A percentile compares a stretch with the other conserved stretches of the same genome.
These are phyloP conservation scores for Schwanniomyces yamadae DNA, from an alignment of 805 yeast genomes.

Conservation along the genomic window DNA sequence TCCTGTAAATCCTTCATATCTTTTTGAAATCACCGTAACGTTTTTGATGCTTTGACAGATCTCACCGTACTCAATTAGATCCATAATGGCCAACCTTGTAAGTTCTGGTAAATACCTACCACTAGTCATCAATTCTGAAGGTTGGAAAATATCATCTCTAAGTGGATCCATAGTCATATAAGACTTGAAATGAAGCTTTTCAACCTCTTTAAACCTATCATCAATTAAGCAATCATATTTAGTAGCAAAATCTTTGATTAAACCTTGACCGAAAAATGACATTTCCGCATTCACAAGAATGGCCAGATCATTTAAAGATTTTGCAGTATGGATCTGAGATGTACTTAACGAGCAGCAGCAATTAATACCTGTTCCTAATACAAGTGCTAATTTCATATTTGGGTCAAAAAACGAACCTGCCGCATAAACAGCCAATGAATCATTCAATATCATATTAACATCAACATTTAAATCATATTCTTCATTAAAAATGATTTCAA, in stretches of 20 bases:
- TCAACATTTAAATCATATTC: constrained; percentile 26
- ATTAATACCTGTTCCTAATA: constrained; percentile 70
- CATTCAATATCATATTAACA: constrained; percentile 55
- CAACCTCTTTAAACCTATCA: constrained; percentile 20
- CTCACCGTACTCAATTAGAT: constrained; percentile 27
- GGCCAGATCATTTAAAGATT: constrained; percentile 13
- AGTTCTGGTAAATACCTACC: constrained; percentile 60
- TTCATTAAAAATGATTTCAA: constrained; percentile 32
- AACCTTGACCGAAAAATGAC: constrained; percentile 51
- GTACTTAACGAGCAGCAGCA: constrained; percentile 42
- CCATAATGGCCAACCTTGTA: constrained; percentile 42
- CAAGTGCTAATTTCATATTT: constrained; percentile 49
- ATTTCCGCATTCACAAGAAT: constrained; percentile 51
- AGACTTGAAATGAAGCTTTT: constrained; percentile 18
- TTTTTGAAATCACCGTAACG: constrained; percentile 6
- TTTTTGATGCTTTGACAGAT: constrained; percentile 22
- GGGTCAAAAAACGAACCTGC: constrained; percentile 46
- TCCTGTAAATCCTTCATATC: constrained; percentile 39
- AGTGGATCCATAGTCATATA: constrained; percentile 26
- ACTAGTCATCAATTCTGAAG: constrained; percentile 53
- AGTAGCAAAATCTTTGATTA: constrained; percentile 28
- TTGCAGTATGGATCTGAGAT: constrained; percentile 15
- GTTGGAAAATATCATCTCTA: constrained; percentile 45
- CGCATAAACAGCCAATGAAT: constrained; percentile 62
- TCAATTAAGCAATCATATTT: constrained; percentile 42